These are phyloP conservation scores for Angomonas ambiguus DNA, from an alignment of 208 protist genomes.

Conservation along the genomic window DNA sequence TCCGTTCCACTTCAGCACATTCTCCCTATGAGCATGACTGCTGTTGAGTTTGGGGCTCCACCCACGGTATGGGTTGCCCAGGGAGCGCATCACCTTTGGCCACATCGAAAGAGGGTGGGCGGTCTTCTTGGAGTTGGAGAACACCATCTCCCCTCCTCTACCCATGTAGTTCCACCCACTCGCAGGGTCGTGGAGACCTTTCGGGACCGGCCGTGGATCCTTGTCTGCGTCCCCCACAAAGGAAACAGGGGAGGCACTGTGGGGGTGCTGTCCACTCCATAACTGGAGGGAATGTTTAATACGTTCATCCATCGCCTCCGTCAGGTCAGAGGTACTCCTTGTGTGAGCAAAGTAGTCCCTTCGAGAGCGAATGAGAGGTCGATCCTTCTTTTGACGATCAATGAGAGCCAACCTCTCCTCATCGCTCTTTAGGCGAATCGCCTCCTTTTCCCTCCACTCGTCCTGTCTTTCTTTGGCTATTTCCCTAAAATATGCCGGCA, in stretches of 20 bases:
- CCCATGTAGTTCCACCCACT: slow-evolving; percentile 84
- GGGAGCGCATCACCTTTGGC: slow-evolving; percentile 81
- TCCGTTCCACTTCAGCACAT: slow-evolving; percentile 86
- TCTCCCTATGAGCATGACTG: slow-evolving; percentile 70
- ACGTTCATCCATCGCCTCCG: slow-evolving; percentile 38
- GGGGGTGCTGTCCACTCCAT: slow-evolving; percentile 18
- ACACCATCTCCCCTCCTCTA: slow-evolving; percentile 83
- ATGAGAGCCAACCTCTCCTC: slow-evolving; percentile 10
- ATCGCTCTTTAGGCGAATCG: slow-evolving; percentile 13
- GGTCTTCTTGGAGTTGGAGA: slow-evolving; percentile 51
- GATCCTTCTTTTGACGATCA: background rate
- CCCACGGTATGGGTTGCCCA: slow-evolving; percentile 69
- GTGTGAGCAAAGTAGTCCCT: slow-evolving; percentile 22
- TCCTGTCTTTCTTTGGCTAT: background rate
- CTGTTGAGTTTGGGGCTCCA: slow-evolving; percentile 81
- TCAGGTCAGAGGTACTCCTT: slow-evolving; percentile 32
- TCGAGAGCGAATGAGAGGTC: slow-evolving; percentile 19
- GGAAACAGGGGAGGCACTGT: slow-evolving; percentile 9
- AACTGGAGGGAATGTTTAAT: slow-evolving; percentile 34
- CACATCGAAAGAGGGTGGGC: slow-evolving; percentile 67
- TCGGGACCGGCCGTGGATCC: slow-evolving; percentile 73
- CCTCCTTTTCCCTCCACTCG: background rate
- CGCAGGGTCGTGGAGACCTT: slow-evolving; percentile 76
- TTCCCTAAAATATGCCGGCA: slow-evolving; percentile 9
- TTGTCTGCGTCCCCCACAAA: slow-evolving; percentile 38